Evolutionary conservation across 2,329 filamentous ascomycete genomes (phyloP), one percentile per base, ranked within the genome.

Genomic region (Fusarium redolens): DNA sequence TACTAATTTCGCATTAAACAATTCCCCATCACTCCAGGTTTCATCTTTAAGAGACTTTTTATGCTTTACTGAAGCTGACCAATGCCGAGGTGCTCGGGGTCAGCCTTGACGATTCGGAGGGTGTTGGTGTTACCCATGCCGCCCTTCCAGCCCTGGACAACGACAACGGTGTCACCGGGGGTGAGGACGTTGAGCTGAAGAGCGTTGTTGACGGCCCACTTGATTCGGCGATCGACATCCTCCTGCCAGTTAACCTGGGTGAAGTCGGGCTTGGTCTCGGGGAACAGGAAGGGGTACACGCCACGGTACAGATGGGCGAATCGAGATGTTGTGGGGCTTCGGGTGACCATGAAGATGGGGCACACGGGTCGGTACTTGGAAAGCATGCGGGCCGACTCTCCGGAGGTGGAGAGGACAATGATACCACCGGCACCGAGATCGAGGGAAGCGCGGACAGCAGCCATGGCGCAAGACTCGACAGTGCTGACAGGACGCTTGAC

Each of bases 301-400:
- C 96, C 96, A 81, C 96, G 96, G 87, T 98, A 98, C 83, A 99
- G 86, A 84, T 99, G 96, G 76, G 91, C 93, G 85, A 96, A 98
- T 85, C 96, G 90, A 68, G 95, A 93, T 58, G 96, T 94, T 75
- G 89, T 91, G 54, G 91, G 85, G 83, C 93, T 97, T 79, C 96
- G 92, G 74, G 96, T 97, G 74, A 99, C 93, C 96, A 98, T 98
- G 88, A 99, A 96, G 86, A 99, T 98, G 78, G 96, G 96, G 90
- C 96, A 98, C 74, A 98, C 95, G 57, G 96, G 96, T 81, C 96
- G 93, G 88, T 98, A 99, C 88, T 99, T 99, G 87, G 96, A 97
- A 76, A 98, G 89, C 72, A 98, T 92, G 79, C 96, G 95, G 68
- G 96, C 96, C 75, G 96, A 98, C 80, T 94, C 93, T 81, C 96